Conservation (phyloP, 2,329 filamentous ascomycete genomes). For the Polytolypa hystricis region DNA sequence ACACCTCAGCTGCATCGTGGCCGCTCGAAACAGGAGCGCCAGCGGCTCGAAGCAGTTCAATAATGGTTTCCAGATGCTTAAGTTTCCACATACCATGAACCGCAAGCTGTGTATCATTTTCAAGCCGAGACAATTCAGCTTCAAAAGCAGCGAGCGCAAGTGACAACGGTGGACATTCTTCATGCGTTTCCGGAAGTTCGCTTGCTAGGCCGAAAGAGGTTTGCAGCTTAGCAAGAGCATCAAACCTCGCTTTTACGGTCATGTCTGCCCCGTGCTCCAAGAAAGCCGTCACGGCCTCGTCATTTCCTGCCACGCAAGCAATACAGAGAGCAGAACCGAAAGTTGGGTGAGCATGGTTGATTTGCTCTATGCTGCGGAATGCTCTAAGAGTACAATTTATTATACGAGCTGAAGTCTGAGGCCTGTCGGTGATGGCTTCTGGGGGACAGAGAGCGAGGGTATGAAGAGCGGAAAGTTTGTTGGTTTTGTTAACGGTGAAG, state of each 20-base stretch:
- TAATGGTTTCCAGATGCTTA: not conserved
- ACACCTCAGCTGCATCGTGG: conserved; percentile 1
- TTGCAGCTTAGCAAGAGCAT: too few relatives aligned
- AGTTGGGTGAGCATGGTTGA: not conserved
- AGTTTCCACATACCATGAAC: not conserved
- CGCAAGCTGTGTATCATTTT: not conserved
- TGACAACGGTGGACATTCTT: not conserved
- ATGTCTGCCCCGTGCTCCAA: not conserved
- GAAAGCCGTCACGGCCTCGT: not conserved
- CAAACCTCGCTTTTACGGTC: not conserved
- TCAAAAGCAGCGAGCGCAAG: not conserved
- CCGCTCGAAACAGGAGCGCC: not conserved
- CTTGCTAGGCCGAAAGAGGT: too few relatives aligned
- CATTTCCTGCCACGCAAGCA: not conserved
- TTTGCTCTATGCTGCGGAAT: not conserved
- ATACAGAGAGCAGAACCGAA: conserved; percentile 1
- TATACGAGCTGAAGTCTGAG: not conserved
- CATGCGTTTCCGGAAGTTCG: too few relatives aligned
- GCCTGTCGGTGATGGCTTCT: not conserved
- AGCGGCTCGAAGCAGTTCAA: not conserved
- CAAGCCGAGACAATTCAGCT: not conserved
- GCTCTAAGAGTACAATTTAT: not conserved
- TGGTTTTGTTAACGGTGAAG: conserved; percentile 1
- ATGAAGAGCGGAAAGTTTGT: not conserved
- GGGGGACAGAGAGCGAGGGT: not conserved